Evolutionary conservation across 108 stramenopile genomes (phyloP), one percentile per base, ranked within the genome.

Genomic region (Cylindrotheca closterium): DNA sequence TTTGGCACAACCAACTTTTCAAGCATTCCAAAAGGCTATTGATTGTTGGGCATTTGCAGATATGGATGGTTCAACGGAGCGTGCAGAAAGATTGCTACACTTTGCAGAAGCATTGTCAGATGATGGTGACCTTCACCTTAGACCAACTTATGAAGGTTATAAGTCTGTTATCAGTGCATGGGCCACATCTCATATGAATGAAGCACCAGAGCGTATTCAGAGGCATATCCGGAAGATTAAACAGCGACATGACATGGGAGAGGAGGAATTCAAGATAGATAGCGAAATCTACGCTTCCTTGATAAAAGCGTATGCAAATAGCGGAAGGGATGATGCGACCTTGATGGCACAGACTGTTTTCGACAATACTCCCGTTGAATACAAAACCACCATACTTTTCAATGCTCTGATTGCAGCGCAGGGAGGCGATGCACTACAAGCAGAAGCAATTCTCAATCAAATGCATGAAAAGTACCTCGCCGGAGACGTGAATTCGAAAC

Each of bases 281-380:
- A 42, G 27, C 22, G 22, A 27, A 7, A 42, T 57, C 0, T 73
- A 66, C 50, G 51, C 53, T 30, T 49, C 58, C 25, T 48, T 73
- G 51, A 66, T 73, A 47, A 46, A 23, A 12, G 72, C 72, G 18
- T 73, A 66, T 26, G 72, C 65, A 10, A 73, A 73, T 37, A 73
- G 72, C 45, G 65, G 53, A 1, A 30, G 63, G 18, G 52, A 58
- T 47, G 58, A 65, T 47, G 47, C 58, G 10, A 28, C 54, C 30
- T 33, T 22, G 17, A 46, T 66, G 51, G 65, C 72, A 30, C 24
- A 48, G 19, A 7, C 57, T 1, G 34, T 73, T 17, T 73, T 73
- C 47, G 48, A 60, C 7, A 47, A 46, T 2, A 50, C 65, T 54
- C 65, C 72, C 12, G 65, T 52, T 27, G 23, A 60, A 26, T 24